Base-by-base conservation (phyloP, 2,329 filamentous ascomycete species). In the Fusarium nematophilum region DNA sequence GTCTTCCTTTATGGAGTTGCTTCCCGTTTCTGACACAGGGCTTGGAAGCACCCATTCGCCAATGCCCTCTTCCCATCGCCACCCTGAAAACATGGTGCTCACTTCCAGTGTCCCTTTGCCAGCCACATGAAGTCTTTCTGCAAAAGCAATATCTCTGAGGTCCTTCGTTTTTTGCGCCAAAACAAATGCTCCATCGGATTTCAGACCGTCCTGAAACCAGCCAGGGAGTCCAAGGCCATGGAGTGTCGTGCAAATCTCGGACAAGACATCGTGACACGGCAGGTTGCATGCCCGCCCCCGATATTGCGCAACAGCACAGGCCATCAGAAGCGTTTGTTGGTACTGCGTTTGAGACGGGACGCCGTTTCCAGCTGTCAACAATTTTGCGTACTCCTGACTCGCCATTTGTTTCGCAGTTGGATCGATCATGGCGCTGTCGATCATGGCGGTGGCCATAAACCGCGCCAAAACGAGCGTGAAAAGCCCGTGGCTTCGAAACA, bases 91-190 rank as follows among this genome's bases (percentile, higher is more conserved):
- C 5, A 73, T 65, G 9, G 57, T 65, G 18, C 53, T 66, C 6
- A 39, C 43, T 33, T 51, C 47, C 21, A 54, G 31, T 13, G 40
- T 46, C 14, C 47, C 49, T 17, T 53, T 57, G 11, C 46, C 43
- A 17, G 57, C 50, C 6, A 36, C 50, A 17, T 64, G 51, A 21
- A 84, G 71, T 25, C 71, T 76, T 61, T 86, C 84, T 3, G 83
- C 83, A 63, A 82, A 84, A 9, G 79, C 79, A 33, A 86, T 76
- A 60, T 86, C 83, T 21, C 79, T 74, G 6, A 86, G 71, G 60
- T 84, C 80, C 48, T 79, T 80, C 11, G 82, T 85, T 47, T 78
- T 76, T 53, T 83, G 80, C 1, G 83, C 83, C 23, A 85, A 70
- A 25, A 79, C 67, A 61, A 85, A 84, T 0, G 83, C 83, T 2